These are phyloP conservation scores for Globisporangium viniferum DNA, from an alignment of 352 stramenopile genomes.

Conservation along the genomic window DNA sequence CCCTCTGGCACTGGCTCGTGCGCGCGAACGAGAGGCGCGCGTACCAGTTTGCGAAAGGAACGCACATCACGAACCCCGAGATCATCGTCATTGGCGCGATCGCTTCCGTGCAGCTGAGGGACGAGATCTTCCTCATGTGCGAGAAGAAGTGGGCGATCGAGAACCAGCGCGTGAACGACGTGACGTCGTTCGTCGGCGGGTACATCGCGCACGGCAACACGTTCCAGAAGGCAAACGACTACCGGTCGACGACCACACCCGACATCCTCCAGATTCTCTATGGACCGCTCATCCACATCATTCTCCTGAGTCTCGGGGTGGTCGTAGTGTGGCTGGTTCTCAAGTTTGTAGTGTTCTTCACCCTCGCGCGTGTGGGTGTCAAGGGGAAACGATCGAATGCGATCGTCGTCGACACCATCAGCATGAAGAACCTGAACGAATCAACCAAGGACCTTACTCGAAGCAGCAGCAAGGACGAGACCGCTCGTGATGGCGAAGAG, in stretches of 20 bases:
- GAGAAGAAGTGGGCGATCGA: constrained; percentile 25
- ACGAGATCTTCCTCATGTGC: constrained; percentile 21
- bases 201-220: constrained; percentile 23
- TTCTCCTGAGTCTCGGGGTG: constrained; percentile 11
- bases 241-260: constrained; percentile 5
- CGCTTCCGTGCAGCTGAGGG: constrained; percentile 1
- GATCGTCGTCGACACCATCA: background rate
- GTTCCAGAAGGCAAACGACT: constrained; percentile 24
- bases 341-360: constrained; percentile 7
- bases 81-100: constrained; percentile 21
- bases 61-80: constrained; percentile 22
- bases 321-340: background rate
- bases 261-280: constrained; percentile 21
- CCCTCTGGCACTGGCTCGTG: constrained; percentile 28
- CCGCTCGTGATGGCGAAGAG: background rate
- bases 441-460: background rate
- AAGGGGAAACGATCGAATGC: background rate
- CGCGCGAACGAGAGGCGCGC: constrained; percentile 29
- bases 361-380: background rate
- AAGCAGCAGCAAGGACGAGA: background rate
- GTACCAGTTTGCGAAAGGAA: constrained; percentile 20
- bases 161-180: constrained; percentile 23
- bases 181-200: constrained; percentile 10
- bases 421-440: background rate
- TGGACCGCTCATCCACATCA: constrained; percentile 11